These are phyloP conservation scores for Closterium sp. DNA, from an alignment of 139 green algal genomes.

Conservation along the genomic window DNA sequence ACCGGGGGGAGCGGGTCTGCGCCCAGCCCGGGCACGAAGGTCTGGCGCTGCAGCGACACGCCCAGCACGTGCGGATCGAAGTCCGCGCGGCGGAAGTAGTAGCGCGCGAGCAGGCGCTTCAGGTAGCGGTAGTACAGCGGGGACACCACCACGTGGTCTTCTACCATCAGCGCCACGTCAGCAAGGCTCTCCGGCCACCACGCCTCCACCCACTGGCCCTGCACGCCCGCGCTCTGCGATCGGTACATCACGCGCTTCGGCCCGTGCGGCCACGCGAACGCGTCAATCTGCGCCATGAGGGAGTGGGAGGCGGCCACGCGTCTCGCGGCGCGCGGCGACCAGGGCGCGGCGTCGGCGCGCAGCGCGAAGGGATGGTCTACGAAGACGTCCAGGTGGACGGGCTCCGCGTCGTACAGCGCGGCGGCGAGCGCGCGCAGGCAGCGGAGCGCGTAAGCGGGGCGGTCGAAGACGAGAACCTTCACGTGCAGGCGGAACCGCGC, in stretches of 20 bases:
- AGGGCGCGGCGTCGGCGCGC: neutral
- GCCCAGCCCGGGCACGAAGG: neutral
- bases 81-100: neutral
- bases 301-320: neutral
- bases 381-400: constrained; percentile 23
- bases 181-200: constrained; percentile 18
- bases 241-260: constrained; percentile 16
- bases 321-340: neutral
- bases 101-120: neutral
- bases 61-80: neutral
- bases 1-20: neutral
- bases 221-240: neutral
- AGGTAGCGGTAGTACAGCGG: constrained; percentile 24
- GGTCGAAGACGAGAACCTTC: constrained; percentile 24
- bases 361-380: constrained; percentile 27
- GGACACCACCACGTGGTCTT: constrained; percentile 14
- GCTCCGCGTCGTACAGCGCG: constrained; percentile 15
- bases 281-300: neutral
- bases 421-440: constrained; percentile 12
- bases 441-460: constrained; percentile 5
- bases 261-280: constrained; percentile 26
- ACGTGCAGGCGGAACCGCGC: constrained; percentile 17
- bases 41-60: constrained; percentile 7
- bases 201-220: constrained; percentile 5
- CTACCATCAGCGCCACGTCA: constrained; percentile 17